Evolutionary conservation across 192 early-diverging fungal species (phyloP), one percentile per base, ranked within the genome.

Genomic region (Paraglomus brasilianum): DNA sequence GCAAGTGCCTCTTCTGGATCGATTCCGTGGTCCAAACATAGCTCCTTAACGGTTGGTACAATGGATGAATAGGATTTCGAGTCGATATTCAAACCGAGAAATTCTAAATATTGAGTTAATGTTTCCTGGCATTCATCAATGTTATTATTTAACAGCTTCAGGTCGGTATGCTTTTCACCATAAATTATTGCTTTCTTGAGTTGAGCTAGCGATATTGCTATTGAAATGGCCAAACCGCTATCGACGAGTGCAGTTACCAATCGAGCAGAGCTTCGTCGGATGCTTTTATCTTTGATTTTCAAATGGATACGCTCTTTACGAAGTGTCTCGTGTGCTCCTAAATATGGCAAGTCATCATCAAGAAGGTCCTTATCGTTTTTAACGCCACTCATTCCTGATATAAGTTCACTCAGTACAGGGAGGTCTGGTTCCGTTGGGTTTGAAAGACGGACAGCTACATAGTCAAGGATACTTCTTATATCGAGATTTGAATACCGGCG

Each of bases 321-420:
- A 1, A 93, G 64, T 0, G 75, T 74, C 1, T 87, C 87, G 3
- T 85, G 82, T 44, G 88, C 91, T 0, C 84, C 82, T 47, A 91
- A 76, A 6, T 85, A 80, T 5, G 80, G 81, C 8, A 91, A 75
- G 58, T 94, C 91, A 2, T 70, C 74, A 44, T 76, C 71, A 8
- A 87, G 91, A 41, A 83, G 53, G 17, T 74, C 75, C 8, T 46
- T 63, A 0, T 79, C 80, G 7, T 86, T 83, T 56, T 89, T 85
- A 39, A 92, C 78, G 17, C 92, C 92, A 22, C 81, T 73, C 85
- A 94, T 89, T 51, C 87, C 85, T 1, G 78, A 77, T 13, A 94
- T 78, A 5, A 94, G 60, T 62, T 94, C 90, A 10, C 83, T 80
- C 15, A 94, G 58, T 24, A 94, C 74, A 36, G 87, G 66, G 10